Conservation (phyloP, 1,284 basidiomycete species). For the Thecaphora thlaspeos region DNA sequence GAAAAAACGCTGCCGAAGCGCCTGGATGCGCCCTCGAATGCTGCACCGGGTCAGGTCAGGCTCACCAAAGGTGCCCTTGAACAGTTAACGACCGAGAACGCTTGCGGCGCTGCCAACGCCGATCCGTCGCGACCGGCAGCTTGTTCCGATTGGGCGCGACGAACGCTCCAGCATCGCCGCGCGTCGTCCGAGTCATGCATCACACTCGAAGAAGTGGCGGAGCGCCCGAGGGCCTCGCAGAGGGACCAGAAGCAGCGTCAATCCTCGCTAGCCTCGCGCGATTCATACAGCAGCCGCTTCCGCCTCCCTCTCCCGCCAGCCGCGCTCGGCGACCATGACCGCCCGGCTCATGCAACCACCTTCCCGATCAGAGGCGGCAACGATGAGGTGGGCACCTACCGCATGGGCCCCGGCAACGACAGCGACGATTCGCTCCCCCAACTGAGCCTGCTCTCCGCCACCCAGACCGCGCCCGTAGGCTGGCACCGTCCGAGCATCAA, state of each 20-base stretch:
- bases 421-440: slow-evolving; percentile 15
- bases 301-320: too few species aligned
- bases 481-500: slow-evolving; percentile 5
- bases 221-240: neutral
- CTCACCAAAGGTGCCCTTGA: too few species aligned
- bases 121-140: too few species aligned
- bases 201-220: neutral
- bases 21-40: too few species aligned
- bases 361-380: too few species aligned
- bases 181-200: neutral
- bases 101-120: too few species aligned
- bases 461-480: slow-evolving; percentile 29
- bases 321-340: neutral
- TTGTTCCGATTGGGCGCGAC: neutral
- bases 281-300: neutral
- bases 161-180: neutral
- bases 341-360: too few species aligned
- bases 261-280: neutral
- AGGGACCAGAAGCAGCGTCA: neutral
- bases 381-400: too few species aligned
- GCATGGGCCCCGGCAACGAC: neutral
- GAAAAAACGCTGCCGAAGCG: neutral
- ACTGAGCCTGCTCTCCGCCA: slow-evolving; percentile 33
- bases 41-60: too few species aligned
- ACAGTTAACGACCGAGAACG: neutral